Percentiles rank a stretch among this genome's conserved stretches.
Conservation (phyloP, 2,329 filamentous ascomycete species). For the Aspergillus proliferans region DNA sequence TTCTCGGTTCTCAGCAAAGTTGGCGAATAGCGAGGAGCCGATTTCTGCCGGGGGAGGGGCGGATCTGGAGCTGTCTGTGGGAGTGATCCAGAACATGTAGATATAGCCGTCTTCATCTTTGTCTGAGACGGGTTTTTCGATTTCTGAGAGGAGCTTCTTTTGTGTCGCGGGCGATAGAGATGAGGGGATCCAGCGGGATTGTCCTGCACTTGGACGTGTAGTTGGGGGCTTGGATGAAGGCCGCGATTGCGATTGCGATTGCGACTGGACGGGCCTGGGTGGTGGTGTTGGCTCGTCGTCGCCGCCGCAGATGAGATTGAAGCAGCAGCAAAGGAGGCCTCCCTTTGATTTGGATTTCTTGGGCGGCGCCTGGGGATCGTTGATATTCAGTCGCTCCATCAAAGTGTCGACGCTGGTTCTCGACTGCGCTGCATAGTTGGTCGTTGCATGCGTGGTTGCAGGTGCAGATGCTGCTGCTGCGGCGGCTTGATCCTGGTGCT, state of each 20-base stretch:
- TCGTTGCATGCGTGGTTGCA: constrained; percentile 21
- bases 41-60: constrained; percentile 53
- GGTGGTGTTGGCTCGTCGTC: constrained; percentile 18
- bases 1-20: constrained; percentile 24
- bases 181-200: constrained; percentile 62
- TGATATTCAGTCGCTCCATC: constrained; percentile 67
- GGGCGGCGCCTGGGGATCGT: constrained; percentile 24
- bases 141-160: constrained; percentile 66
- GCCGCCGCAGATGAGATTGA: constrained; percentile 27
- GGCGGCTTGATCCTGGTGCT: constrained; percentile 80
- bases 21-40: constrained; percentile 54
- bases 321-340: constrained; percentile 25
- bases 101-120: constrained; percentile 84
- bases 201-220: neutral
- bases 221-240: neutral
- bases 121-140: constrained; percentile 67
- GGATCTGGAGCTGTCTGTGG: constrained; percentile 45
- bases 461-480: constrained; percentile 5
- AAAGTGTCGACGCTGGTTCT: constrained; percentile 82
- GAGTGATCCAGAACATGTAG: constrained; percentile 97
- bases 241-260: constrained; percentile 1
- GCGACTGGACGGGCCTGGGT: constrained; percentile 2
- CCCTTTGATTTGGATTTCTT: constrained; percentile 7
- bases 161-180: constrained; percentile 61
- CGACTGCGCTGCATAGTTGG: constrained; percentile 21